Evolutionary conservation across 2,329 filamentous ascomycete genomes (phyloP), one percentile per base, ranked within the genome.

Genomic region (Curvularia spicifera): DNA sequence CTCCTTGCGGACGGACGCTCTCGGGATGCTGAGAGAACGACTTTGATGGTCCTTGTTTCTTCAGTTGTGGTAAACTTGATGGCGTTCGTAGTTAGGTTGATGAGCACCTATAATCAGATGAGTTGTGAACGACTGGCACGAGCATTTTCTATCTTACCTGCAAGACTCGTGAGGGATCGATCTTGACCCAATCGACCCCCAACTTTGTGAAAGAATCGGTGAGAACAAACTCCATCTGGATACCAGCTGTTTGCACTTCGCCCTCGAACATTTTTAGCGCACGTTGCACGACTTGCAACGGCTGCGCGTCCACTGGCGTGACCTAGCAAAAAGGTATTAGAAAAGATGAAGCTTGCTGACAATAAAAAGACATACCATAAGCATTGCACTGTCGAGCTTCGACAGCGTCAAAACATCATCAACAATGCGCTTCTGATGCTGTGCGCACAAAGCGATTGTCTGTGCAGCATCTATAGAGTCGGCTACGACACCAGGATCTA

Each of bases 11-110:
- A 80, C 5, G 83, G 83, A 3, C 84, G 79, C 22, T 86, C 78
- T 33, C 76, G 82, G 1, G 88, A 89, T 0, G 88, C 89, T 39
- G 84, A 86, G 2, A 93, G 78, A 1, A 83, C 86, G 22, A 93
- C 85, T 6, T 82, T 82, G 61, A 93, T 92, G 3, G 85, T 84
- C 7, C 87, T 83, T 12, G 80, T 84, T 15, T 82, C 81, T 18
- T 88, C 85, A 0, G 82, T 82, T 35, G 87, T 87, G 0, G 91
- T 94, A 70, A 93, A 94, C 68, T 94, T 94, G 74, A 94, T 88
- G 0, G 90, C 89, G 68, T 94, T 94, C 7, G 90, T 91, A 8
- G 91, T 84, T 1, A 94, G 82, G 67, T 94, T 94, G 72, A 94
- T 92, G 3, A 93, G 80, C 0, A 93, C 89, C 65, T 70, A 15